These are phyloP conservation scores for Colletotrichum sp. DNA, from an alignment of 2,329 filamentous ascomycete species.

Conservation along the genomic window DNA sequence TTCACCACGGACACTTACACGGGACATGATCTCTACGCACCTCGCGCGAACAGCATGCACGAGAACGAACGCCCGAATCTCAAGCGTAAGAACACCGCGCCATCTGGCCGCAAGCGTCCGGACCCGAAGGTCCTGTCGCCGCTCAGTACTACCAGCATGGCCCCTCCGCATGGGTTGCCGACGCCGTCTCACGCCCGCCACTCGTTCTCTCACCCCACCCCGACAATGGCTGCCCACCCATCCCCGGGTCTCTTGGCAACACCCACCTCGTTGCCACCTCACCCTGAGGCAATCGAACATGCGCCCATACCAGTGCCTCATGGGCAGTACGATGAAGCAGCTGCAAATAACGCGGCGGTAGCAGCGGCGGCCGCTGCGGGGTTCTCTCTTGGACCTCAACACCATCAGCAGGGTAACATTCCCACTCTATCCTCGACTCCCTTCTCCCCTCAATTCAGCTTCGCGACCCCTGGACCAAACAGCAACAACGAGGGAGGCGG, in stretches of 20 bases:
- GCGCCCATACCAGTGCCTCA: conserved; percentile 35
- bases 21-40: conserved; percentile 52
- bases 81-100: conserved; percentile 54
- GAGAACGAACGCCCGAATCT: conserved; percentile 42
- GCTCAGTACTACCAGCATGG: conserved; percentile 34
- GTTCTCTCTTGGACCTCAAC: conserved; percentile 34
- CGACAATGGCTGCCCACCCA: conserved; percentile 39
- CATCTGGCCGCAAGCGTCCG: conserved; percentile 42
- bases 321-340: conserved; percentile 36
- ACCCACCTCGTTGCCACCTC: conserved; percentile 39
- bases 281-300: conserved; percentile 36
- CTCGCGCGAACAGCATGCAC: conserved; percentile 34
- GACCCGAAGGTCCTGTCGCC: conserved; percentile 42
- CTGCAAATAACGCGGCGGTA: conserved; percentile 36
- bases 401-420: conserved; percentile 34
- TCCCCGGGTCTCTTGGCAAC: conserved; percentile 44
- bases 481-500: conserved; percentile 35
- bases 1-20: conserved; percentile 61
- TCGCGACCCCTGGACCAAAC: conserved; percentile 34
- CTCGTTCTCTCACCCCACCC: conserved; percentile 37
- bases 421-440: conserved; percentile 33
- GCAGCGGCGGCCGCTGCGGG: conserved; percentile 41
- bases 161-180: conserved; percentile 29
- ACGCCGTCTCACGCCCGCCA: conserved; percentile 40
- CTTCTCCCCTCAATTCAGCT: conserved; percentile 50